Evolutionary conservation across 495 filamentous ascomycete genomes (phyloP), one percentile per base, ranked within the genome.

Genomic region (Aspergillus bertholletiae): DNA sequence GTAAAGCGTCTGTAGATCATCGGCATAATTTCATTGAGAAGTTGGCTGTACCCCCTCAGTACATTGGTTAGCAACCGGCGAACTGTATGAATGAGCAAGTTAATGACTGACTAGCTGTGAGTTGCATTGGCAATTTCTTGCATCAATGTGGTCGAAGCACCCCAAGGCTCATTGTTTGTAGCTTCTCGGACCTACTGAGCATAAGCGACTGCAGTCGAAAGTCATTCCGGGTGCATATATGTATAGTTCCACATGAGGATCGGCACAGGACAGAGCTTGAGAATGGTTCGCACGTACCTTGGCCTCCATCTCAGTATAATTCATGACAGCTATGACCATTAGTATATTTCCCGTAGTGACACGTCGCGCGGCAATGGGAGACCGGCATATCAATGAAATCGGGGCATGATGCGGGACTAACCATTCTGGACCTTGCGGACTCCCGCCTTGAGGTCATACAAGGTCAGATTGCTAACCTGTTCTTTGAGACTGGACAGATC

Each of bases 1-100:
- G 94, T 99, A 65, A 99, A 99, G 45, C 94, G 88, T 66, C 95
- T 95, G 78, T 99, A 99, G 61, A 99, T 96, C 89, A 99, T 89
- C 44, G 94, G 94, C 94, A 99, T 99, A 67, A 99, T 97, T 71
- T 99, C 94, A 68, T 96, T 97, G 30, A 99, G 88, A 37, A 92
- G 80, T 84, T 96, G 91, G 66, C 94, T 98, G 62, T 37, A 41
- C 37, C 13, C 15, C 13, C 34, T n/a, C 9, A n/a, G 34, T 15
- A 37, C 7, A 1, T 15, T 37, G 34, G 56, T 63, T 46, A 60
- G 58, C 45, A 58, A 22, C n/a, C 40, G 37, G 20, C 13, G 15
- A 7, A 15, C 4, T 37, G 34, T n/a, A 12, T 1, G 15, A n/a
- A n/a, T 15, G 34, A 15, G 17, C 13, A 37, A 6, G 34, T 37